Conservation (phyloP, 2,329 filamentous ascomycete species). For the Trichoderma pleuroti region DNA sequence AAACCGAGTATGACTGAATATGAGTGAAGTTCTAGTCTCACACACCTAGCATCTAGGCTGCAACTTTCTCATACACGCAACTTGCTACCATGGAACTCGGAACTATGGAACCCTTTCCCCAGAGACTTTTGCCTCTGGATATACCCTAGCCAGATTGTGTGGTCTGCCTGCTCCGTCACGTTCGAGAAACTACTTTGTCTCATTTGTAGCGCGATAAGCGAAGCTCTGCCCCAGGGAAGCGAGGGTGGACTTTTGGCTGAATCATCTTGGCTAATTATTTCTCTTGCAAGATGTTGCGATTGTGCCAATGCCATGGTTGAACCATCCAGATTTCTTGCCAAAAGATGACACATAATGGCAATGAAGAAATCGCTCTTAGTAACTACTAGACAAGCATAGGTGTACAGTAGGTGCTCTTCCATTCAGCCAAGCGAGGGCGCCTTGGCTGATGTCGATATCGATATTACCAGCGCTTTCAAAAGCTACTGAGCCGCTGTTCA, state of each 20-base stretch:
- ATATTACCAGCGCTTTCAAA: neutral
- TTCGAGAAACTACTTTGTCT: conserved; percentile 26
- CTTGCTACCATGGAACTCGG: neutral
- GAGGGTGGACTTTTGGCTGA: conserved; percentile 31
- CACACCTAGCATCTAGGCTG: neutral
- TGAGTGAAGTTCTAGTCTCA: neutral
- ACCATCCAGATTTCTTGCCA: conserved; percentile 28
- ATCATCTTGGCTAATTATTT: conserved; percentile 31
- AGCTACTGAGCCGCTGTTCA: neutral
- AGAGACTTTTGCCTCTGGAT: neutral
- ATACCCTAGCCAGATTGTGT: neutral
- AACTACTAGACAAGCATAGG: conserved; percentile 23
- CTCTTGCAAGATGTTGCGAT: conserved; percentile 33
- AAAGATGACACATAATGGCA: conserved; percentile 30
- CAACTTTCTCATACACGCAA: neutral
- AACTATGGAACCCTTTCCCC: neutral
- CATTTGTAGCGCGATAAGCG: conserved; percentile 40
- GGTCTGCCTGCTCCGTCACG: neutral
- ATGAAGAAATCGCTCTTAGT: conserved; percentile 37
- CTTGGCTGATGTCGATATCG: neutral
- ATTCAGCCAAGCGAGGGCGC: neutral
- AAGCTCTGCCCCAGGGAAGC: conserved; percentile 43
- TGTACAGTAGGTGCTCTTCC: conserved; percentile 12
- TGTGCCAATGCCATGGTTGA: conserved; percentile 31
- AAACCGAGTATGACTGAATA: neutral